These are phyloP conservation scores for Geranomyces variabilis DNA, from an alignment of 192 early-diverging fungal species.

Conservation along the genomic window DNA sequence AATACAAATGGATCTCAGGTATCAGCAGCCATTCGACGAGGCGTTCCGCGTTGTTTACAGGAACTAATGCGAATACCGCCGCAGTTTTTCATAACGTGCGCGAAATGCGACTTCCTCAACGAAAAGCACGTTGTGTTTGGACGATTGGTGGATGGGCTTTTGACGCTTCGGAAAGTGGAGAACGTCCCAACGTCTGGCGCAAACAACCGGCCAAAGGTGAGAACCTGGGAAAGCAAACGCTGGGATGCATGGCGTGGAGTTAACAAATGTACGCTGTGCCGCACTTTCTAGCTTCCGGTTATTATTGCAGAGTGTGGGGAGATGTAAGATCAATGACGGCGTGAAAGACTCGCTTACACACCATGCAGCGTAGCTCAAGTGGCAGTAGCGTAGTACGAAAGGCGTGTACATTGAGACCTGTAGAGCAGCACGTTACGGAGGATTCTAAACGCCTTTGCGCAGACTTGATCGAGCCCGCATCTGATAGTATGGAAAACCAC, in stretches of 20 bases:
- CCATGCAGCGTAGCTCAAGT: too few relatives aligned
- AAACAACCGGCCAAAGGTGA: slow-evolving; percentile 79
- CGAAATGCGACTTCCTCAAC: slow-evolving; percentile 83
- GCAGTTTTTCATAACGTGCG: slow-evolving; percentile 93
- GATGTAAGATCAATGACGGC: slow-evolving; percentile 47
- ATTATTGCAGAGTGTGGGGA: slow-evolving; percentile 79
- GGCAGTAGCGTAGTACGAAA: too few relatives aligned
- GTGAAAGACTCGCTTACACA: too few relatives aligned
- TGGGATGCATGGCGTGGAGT: background rate
- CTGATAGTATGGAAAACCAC: too few relatives aligned
- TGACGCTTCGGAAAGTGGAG: slow-evolving; percentile 92
- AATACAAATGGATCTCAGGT: slow-evolving; percentile 88
- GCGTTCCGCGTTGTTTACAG: too few relatives aligned
- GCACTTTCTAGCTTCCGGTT: slow-evolving; percentile 67
- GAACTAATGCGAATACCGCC: too few relatives aligned
- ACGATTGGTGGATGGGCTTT: slow-evolving; percentile 78
- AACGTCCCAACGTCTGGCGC: slow-evolving; percentile 83
- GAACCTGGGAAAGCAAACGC: background rate
- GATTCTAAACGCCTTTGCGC: too few relatives aligned
- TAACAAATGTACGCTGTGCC: background rate
- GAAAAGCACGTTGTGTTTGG: slow-evolving; percentile 91
- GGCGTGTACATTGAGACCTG: too few relatives aligned
- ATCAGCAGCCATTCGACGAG: too few relatives aligned
- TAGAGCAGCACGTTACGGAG: too few relatives aligned
- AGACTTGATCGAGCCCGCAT: too few relatives aligned